phyloP scores from a whole-genome alignment of 164 flowering plant genomes.

The Euptelea pleiosperma region DNA sequence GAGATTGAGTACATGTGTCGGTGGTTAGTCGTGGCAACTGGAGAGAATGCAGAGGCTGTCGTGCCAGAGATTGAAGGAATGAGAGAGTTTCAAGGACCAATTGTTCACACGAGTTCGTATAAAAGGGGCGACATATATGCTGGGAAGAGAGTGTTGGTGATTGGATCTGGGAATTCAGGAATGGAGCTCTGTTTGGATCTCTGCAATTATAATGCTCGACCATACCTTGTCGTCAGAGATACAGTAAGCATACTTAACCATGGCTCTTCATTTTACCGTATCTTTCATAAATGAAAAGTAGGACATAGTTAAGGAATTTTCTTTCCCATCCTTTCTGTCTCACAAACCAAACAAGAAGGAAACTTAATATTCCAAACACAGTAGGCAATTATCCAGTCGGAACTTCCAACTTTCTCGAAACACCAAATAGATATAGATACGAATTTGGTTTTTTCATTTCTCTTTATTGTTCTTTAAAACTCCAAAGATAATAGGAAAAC shows the following conservation, averaged over 20 bases:
- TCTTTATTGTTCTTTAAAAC: no score
- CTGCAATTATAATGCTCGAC: slow-evolving; percentile 62
- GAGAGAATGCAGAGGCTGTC: slow-evolving; percentile 90
- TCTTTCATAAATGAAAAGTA: no score
- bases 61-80: slow-evolving; percentile 65
- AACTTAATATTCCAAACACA: no score
- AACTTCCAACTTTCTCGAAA: no score
- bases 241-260: slow-evolving; percentile 40
- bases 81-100: slow-evolving; percentile 49
- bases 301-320: not conserved
- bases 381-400: no score
- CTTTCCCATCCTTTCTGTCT: no score
- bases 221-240: slow-evolving; percentile 77
- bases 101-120: slow-evolving; percentile 66
- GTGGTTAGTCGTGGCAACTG: slow-evolving; percentile 90
- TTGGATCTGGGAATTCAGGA: slow-evolving; percentile 96
- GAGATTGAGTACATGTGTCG: slow-evolving; percentile 51
- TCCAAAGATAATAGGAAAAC: no score
- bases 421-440: no score
- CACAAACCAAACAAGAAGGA: no score
- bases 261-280: not conserved
- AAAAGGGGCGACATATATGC: slow-evolving; percentile 50
- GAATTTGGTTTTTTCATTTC: no score
- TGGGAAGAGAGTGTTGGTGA: slow-evolving; percentile 70
- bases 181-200: slow-evolving; percentile 97